These are phyloP conservation scores for Pittosporum tobira DNA, from an alignment of 129 eudicot species.

Conservation along the genomic window DNA sequence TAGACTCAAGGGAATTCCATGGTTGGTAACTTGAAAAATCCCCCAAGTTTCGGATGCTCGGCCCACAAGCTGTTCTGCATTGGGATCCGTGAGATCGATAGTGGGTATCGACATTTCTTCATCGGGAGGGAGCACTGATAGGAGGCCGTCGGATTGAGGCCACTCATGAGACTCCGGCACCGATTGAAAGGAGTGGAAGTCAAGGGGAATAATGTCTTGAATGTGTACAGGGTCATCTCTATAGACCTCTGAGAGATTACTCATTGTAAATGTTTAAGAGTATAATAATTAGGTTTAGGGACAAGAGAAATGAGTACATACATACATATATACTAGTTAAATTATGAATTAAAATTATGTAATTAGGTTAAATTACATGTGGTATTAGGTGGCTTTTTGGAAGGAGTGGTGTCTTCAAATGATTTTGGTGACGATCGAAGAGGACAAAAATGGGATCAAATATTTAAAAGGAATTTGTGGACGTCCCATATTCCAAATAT, in stretches of 20 bases:
- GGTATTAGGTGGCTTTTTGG: conserved; percentile 41
- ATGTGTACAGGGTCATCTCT: conserved; percentile 24
- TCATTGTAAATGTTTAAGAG: conserved; percentile 10
- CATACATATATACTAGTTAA: not conserved
- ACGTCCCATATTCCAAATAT: not conserved
- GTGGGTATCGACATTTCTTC: conserved; percentile 24
- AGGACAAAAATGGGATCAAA: conserved; percentile 23
- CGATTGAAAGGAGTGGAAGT: conserved; percentile 34
- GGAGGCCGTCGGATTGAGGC: conserved; percentile 20
- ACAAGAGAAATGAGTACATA: not conserved
- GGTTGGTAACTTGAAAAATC: conserved; percentile 59
- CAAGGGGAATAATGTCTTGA: conserved; percentile 48
- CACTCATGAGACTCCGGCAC: conserved; percentile 63
- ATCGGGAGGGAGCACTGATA: not conserved
- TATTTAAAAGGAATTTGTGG: not conserved
- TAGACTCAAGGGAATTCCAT: conserved; percentile 32
- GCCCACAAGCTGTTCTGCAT: conserved; percentile 29
- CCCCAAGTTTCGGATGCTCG: conserved; percentile 65
- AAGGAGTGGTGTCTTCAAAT: conserved; percentile 30
- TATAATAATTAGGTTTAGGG: not conserved
- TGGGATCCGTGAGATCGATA: conserved; percentile 36
- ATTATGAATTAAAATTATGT: conserved; percentile 1
- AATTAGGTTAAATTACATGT: conserved; percentile 19
- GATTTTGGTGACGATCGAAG: conserved; percentile 24
- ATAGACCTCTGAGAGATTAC: conserved; percentile 41